Base-by-base conservation (phyloP, 2,329 filamentous ascomycete genomes). In the Dothistroma pini region DNA sequence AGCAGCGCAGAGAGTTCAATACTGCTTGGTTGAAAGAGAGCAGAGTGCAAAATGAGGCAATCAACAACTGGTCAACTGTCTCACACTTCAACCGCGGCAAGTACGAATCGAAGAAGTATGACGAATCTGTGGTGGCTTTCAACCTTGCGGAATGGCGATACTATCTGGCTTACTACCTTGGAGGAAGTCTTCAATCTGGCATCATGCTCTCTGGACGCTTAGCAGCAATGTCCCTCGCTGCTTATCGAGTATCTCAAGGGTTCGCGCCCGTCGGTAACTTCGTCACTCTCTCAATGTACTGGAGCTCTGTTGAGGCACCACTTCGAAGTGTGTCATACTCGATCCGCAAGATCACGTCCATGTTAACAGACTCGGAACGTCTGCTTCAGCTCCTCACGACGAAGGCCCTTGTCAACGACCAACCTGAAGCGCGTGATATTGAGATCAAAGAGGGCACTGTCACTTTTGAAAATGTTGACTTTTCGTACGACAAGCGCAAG, bases 211-310 rank as follows among this genome's bases (percentile, higher is more conserved):
- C 82, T 49, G 80, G 81, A 2, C 77, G 84, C 58, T 68, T 83
- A 47, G 74, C 79, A 63, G 79, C 77, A 65, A 76, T 80, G 70
- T 71, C 84, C 55, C 76, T 86, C 14, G 84, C 83, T 2, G 79
- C 82, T 8, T 80, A 81, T 59, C 78, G 83, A 63, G 81, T 87
- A 35, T 74, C 78, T 0, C 75, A 76, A 41, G 81, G 81, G 0
- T 70, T 72, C 9, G 80, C 79, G 50, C 77, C 81, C 0, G 76
- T 87, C 12, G 86, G 86, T 47, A 82, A 81, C 61, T 86, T 90
- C 63, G 83, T 89, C 4, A 86, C 86, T 19, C 74, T 90, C 29
- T 77, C 88, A 16, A 81, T 83, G 35, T 90, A 89, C 72, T 90
- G 87, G 87, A 60, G 68, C 19, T 74, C 73, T 0, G 75, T 80